phyloP scores from a whole-genome alignment of 768 basidiomycete species.

The Rhodotorula paludigena region DNA sequence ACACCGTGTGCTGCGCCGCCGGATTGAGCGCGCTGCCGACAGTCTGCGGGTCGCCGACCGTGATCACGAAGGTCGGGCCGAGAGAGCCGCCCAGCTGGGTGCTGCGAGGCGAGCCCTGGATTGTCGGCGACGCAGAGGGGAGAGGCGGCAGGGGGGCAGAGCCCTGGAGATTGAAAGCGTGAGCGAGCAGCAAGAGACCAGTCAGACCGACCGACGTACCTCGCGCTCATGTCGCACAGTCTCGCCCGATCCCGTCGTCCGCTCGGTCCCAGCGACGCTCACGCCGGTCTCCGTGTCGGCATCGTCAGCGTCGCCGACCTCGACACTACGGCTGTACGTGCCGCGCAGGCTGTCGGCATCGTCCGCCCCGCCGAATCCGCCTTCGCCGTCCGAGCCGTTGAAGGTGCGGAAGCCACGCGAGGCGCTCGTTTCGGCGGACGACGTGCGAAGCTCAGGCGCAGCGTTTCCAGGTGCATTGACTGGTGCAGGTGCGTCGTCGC shows the following conservation, averaged over 20 bases:
- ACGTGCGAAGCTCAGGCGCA: too few species aligned
- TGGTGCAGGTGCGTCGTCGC: slow-evolving; percentile 9
- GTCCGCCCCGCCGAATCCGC: slow-evolving; percentile 26
- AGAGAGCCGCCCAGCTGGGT: slow-evolving; percentile 30
- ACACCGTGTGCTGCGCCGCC: slow-evolving; percentile 69
- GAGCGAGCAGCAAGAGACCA: not conserved
- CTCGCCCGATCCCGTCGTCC: not conserved
- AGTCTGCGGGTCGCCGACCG: slow-evolving; percentile 94
- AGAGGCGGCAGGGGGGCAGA: slow-evolving; percentile 23
- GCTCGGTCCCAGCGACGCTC: not conserved
- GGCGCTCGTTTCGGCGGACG: not conserved
- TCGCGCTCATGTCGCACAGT: not conserved
- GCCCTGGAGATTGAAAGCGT: not conserved
- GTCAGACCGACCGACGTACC: not conserved
- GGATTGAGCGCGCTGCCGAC: slow-evolving; percentile 92
- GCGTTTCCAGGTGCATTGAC: not conserved
- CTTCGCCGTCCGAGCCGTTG: slow-evolving; percentile 31
- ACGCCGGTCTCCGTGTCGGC: slow-evolving; percentile 8
- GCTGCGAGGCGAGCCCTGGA: slow-evolving; percentile 25
- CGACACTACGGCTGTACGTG: slow-evolving; percentile 29
- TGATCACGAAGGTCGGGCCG: slow-evolving; percentile 60
- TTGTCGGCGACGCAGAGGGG: not conserved
- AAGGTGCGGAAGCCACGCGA: slow-evolving; percentile 25
- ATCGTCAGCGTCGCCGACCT: slow-evolving; percentile 17
- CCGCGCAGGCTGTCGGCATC: slow-evolving; percentile 35